A percentile compares a stretch with the other conserved stretches of the same genome.
These are phyloP conservation scores for Pyrenopolyporus hunteri DNA, from an alignment of 495 filamentous ascomycete species.

Conservation along the genomic window DNA sequence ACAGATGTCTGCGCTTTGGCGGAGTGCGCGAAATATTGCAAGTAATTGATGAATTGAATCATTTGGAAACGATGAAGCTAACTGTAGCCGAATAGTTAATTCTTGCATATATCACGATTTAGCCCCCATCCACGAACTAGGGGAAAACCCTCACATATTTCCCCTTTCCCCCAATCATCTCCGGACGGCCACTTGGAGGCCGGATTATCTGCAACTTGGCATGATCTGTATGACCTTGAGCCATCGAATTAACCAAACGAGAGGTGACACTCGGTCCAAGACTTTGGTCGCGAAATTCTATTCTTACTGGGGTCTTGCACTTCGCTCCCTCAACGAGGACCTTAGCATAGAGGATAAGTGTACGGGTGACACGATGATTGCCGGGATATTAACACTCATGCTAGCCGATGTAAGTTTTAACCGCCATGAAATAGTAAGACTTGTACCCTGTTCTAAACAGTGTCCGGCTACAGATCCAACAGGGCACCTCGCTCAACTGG, in stretches of 20 bases:
- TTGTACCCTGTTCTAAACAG: neutral
- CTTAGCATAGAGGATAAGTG: slow-evolving; percentile 25
- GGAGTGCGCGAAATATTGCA: slow-evolving; percentile 24
- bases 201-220: slow-evolving; percentile 38
- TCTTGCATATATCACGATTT: slow-evolving; percentile 42
- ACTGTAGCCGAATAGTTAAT: slow-evolving; percentile 37
- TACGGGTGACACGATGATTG: slow-evolving; percentile 35
- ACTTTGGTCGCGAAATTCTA: slow-evolving; percentile 38
- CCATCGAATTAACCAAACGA: slow-evolving; percentile 44
- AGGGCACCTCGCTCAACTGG: slow-evolving; percentile 41
- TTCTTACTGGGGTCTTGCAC: slow-evolving; percentile 41
- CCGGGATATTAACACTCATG: slow-evolving; percentile 27
- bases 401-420: slow-evolving; percentile 28
- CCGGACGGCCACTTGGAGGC: slow-evolving; percentile 7
- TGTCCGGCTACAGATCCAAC: slow-evolving; percentile 33
- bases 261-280: slow-evolving; percentile 7
- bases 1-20: neutral
- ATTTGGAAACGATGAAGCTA: neutral
- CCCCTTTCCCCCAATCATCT: slow-evolving; percentile 34
- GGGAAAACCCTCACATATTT: slow-evolving; percentile 41
- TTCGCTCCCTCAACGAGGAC: slow-evolving; percentile 44
- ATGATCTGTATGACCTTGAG: slow-evolving; percentile 46
- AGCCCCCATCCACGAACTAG: slow-evolving; percentile 34
- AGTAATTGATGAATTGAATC: slow-evolving; percentile 3
- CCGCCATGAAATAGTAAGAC: neutral